Evolutionary conservation across 2,329 filamentous ascomycete species (phyloP), one percentile per base, ranked within the genome.

Genomic region (Aspergillus pseudoviridinutans): DNA sequence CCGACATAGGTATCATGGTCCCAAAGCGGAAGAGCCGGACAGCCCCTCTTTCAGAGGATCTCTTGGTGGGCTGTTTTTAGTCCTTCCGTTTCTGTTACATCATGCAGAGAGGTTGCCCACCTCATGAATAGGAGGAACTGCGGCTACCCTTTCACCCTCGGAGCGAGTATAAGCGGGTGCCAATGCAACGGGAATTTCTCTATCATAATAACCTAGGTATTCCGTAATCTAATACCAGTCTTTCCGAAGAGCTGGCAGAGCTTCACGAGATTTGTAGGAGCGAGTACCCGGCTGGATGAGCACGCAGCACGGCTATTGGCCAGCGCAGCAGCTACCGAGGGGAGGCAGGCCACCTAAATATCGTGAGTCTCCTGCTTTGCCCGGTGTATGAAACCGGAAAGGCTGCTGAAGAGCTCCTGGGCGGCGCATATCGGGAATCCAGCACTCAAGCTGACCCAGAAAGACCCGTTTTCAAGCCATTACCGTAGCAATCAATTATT

Each of bases 331-430:
- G 65, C 62, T 70, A 61, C 62, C 66, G 68, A 69, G 65, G 66
- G 61, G 59, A 58, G 60, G 51, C 50, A 47, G 14, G 47, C 53
- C 46, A 22, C 35, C 51, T 57, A 68, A 64, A 73, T 69, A 72
- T 70, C 67, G 70, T 73, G 66, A 64, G 50, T 64, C 67, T 74
- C 73, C 73, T 74, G 73, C 68, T 74, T 76, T 73, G 68, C 71
- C 73, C 73, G 74, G 73, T 74, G 71, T 71, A 69, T 73, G 71
- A 74, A 74, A 74, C 71, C 71, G 71, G 72, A 73, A 73, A 72
- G 63, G 63, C 64, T 65, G 63, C 61, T 67, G 61, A 61, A 61
- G 58, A 66, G 53, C 60, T 64, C 58, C 54, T 56, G 53, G 62
- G 63, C 70, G 70, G 70, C 66, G 69, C 66, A 68, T 66, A 62